Evolutionary conservation across 495 filamentous ascomycete genomes (phyloP).

Genomic region (Penicillium atrosanguineum): DNA sequence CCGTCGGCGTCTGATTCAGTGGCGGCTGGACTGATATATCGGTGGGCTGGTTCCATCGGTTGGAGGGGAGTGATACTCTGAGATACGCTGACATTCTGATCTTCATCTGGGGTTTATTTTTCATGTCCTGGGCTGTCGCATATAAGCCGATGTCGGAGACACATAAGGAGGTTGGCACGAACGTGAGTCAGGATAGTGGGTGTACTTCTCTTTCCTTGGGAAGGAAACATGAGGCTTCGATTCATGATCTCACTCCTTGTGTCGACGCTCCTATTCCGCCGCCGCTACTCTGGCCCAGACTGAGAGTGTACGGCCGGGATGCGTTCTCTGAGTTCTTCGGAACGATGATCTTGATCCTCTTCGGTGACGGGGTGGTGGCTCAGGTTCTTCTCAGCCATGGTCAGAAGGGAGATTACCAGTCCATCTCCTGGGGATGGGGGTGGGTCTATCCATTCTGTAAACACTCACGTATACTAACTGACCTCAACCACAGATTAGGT

Average conservation of each 20-base stretch:
- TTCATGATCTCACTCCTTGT: conserved; percentile 11
- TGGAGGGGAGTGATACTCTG: neutral
- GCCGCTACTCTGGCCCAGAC: conserved; percentile 45
- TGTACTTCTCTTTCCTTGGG: conserved; percentile 18
- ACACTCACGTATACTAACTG: conserved; percentile 4
- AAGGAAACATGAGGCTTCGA: conserved; percentile 14
- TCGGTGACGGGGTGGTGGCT: conserved; percentile 61
- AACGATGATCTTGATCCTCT: conserved; percentile 60
- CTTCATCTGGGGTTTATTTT: neutral
- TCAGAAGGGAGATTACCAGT: conserved; percentile 56
- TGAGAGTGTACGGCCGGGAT: conserved; percentile 47
- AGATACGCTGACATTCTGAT: neutral
- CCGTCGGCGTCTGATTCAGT: conserved; percentile 1
- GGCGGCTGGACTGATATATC: conserved; percentile 19
- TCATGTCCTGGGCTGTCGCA: conserved; percentile 11
- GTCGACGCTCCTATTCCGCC: conserved; percentile 5
- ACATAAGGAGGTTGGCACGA: conserved; percentile 12
- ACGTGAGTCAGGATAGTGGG: conserved; percentile 13
- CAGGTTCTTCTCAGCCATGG: conserved; percentile 54
- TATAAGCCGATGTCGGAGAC: conserved; percentile 17
- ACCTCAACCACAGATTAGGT: conserved; percentile 34
- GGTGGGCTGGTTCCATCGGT: neutral
- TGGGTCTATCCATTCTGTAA: conserved; percentile 27
- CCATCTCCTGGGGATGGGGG: conserved; percentile 63
- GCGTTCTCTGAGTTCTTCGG: conserved; percentile 65